phyloP scores from a whole-genome alignment of 345 rosid genomes.

The Brassica incana region DNA sequence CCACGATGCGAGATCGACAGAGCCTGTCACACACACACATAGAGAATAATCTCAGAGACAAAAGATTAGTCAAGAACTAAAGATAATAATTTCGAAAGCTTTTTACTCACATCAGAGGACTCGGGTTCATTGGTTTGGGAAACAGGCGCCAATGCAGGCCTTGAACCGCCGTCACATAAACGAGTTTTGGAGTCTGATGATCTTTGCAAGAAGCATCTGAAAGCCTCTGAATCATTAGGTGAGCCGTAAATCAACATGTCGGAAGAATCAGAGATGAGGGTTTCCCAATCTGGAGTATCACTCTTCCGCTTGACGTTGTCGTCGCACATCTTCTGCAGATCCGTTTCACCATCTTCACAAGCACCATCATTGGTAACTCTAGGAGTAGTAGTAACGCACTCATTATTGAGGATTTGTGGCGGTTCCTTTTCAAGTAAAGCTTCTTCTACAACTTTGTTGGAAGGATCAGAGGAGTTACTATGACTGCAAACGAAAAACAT shows the following conservation, averaged over 20 bases:
- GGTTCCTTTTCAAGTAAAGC: conserved; percentile 55
- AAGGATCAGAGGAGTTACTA: conserved; percentile 34
- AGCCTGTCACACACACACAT: conserved; percentile 39
- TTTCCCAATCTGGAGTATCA: conserved; percentile 51
- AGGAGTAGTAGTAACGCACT: conserved; percentile 52
- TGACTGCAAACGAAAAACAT: conserved; percentile 36
- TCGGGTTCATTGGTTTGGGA: not conserved
- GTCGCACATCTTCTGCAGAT: conserved; percentile 34
- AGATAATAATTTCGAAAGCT: not conserved
- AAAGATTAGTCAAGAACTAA: not conserved
- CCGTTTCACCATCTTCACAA: conserved; percentile 35
- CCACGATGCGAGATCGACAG: conserved; percentile 62
- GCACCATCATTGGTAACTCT: not conserved
- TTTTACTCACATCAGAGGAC: conserved; percentile 19
- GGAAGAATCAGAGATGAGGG: conserved; percentile 27
- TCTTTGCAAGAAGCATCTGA: conserved; percentile 46
- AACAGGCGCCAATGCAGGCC: conserved; percentile 13
- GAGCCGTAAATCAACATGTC: conserved; percentile 8
- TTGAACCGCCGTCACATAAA: conserved; percentile 36
- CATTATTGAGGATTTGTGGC: conserved; percentile 46
- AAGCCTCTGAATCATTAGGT: conserved; percentile 64
- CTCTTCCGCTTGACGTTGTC: conserved; percentile 33
- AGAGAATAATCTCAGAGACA: conserved; percentile 3
- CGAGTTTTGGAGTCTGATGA: conserved; percentile 42
- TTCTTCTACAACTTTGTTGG: conserved; percentile 35